Base-by-base conservation (phyloP, 305 asterid genomes). In the Caryopteris hybrid region DNA sequence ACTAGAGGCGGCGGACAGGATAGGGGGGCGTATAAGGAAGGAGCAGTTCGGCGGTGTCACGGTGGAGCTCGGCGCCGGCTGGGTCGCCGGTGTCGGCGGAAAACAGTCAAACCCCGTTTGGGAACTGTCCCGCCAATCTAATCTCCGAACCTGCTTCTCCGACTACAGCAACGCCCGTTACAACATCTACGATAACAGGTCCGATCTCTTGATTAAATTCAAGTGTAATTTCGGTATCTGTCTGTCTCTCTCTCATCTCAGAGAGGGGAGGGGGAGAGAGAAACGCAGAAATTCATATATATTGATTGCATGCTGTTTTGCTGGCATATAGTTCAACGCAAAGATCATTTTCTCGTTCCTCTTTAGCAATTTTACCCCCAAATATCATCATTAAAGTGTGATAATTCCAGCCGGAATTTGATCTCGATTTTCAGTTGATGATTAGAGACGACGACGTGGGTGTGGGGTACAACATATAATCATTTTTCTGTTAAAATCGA, bases 71-170 rank as follows among this genome's bases (percentile, higher is more conserved):
- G 98, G 98, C 38, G 98, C 96, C 53, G 98, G 98, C 17, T 92
- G 98, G 98, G 81, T 92, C 68, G 92, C 98, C 71, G 98, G 98
- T 3, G 98, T 92, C 75, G 98, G 98, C 13, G 98, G 98, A 1
- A 67, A 82, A 66, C 80, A 79, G 66, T 51, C 88, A 4, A 92
- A 92, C 33, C 98, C 98, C 0, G 89, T 92, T 10, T 92, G 98
- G 98, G 96, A 92, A 55, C 87, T 92, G 22, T 89, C 98, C 0
- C 76, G 83, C 4, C 81, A 82, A 68, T 81, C 85, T 14, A 81
- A 84, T 43, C 96, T 92, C 71, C 88, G 92, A 8, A 89, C 96
- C 20, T 92, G 96, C 78, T 85, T 87, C 78, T 89, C 96, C 3
- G 96, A 92, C 64, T 92, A 92, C 76, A 92, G 91, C 71, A 75